Base-by-base conservation (phyloP, 441 rosid genomes). In the Erodium trifolium region DNA sequence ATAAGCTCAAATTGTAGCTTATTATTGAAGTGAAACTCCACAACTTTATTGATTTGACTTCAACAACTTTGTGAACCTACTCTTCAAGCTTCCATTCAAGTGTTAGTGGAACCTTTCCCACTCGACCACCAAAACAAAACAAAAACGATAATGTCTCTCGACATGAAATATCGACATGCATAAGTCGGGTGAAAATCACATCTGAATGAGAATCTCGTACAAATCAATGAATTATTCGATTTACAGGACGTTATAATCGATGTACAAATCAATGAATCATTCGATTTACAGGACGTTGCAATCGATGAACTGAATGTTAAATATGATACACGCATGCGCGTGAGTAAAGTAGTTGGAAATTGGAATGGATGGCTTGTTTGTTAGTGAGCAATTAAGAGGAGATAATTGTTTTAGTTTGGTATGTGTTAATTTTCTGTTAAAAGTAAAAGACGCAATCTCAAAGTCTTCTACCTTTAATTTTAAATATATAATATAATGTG, bases 351-450 rank as follows among this genome's bases (percentile, higher is more conserved):
- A 72, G 66, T 67, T 19, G 68, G 76, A 27, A 76, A 43, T 70
- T 47, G 74, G 71, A 60, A 67, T 34, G 53, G 3, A 31, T 31
- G 3, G 34, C 43, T 62, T 53, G 72, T 29, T 68, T 53, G 60
- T 53, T 53, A 43, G 49, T 11, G 49, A 43, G 49, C 2, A 3
- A 43, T 43, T 43, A 43, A 43, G 49, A 2, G 13, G 1, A 43
- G 13, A 43, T 43, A 43, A 43, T 72, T 59, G 75, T 72, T 76
- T 65, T 31, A 7, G 41, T 37, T 37, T 37, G 83, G 79, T 78
- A 45, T n/a, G 3, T 53, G 31, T 35, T 16, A 60, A 53, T 53
- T 53, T 53, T 14, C 1, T 5, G 7, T 37, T 37, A 37, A n/a
- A 12, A 53, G 18, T 16, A 11, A 14, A 6, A 53, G 60, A 53